A percentile compares a stretch with the other conserved stretches of the same genome.
Evolutionary conservation across 352 stramenopile genomes (phyloP).

Genomic region (Phytophthora kernoviae): DNA sequence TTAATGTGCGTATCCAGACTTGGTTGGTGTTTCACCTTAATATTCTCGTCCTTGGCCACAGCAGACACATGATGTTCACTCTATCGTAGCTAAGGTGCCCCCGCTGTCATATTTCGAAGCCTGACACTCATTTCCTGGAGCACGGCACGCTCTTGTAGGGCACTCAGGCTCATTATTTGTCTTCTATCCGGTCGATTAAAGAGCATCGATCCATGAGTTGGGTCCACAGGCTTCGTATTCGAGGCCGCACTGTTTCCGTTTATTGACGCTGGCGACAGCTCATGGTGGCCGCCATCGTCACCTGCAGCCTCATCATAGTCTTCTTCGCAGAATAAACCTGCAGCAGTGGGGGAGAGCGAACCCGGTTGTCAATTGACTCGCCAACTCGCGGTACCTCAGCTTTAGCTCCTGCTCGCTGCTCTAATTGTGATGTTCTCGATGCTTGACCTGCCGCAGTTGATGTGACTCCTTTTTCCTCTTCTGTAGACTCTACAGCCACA

Average conservation of each 20-base stretch:
- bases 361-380: slow-evolving; percentile 20
- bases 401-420: slow-evolving; percentile 12
- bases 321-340: slow-evolving; percentile 69
- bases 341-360: slow-evolving; percentile 45
- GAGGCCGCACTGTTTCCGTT: slow-evolving; percentile 9
- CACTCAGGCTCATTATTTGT: slow-evolving; percentile 24
- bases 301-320: slow-evolving; percentile 54
- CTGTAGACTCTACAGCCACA: slow-evolving; percentile 37
- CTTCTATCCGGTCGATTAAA: slow-evolving; percentile 5
- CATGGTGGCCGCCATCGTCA: slow-evolving; percentile 14
- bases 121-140: slow-evolving; percentile 83
- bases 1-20: background rate
- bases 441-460: background rate
- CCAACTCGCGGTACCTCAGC: slow-evolving; percentile 1
- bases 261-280: background rate
- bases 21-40: background rate
- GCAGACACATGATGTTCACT: background rate
- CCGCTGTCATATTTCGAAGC: slow-evolving; percentile 59
- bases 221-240: background rate
- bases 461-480: slow-evolving; percentile 22
- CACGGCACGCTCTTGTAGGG: slow-evolving; percentile 74
- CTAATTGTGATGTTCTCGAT: background rate
- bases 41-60: background rate
- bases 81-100: slow-evolving; percentile 14
- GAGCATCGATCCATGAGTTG: slow-evolving; percentile 7